A percentile compares a stretch with the other conserved stretches of the same genome.
These are phyloP conservation scores for Hanseniaspora thailandica DNA, from an alignment of 805 yeast genomes.

Conservation along the genomic window DNA sequence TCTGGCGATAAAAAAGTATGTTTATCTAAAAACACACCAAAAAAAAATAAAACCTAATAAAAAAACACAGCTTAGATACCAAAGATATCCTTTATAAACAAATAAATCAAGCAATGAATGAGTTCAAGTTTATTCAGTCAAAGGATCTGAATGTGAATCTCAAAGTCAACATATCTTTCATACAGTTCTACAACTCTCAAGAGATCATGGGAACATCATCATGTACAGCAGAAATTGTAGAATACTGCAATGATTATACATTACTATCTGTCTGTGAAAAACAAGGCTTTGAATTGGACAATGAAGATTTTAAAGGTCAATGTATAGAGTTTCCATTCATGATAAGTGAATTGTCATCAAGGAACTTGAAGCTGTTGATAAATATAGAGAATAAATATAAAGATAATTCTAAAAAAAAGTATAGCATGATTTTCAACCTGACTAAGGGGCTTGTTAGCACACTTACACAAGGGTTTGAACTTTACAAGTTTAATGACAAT, in stretches of 20 bases:
- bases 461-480: neutral
- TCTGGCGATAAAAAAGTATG: neutral
- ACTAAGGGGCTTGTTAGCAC: neutral
- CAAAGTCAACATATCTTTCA: neutral
- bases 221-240: neutral
- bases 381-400: neutral
- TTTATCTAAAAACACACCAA: neutral
- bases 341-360: conserved; percentile 2
- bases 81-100: neutral
- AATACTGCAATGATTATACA: neutral
- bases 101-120: neutral
- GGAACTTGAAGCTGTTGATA: conserved; percentile 3
- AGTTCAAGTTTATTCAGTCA: neutral
- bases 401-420: neutral
- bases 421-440: neutral
- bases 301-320: neutral
- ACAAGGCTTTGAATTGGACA: neutral
- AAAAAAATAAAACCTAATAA: neutral
- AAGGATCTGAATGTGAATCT: neutral
- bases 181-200: neutral
- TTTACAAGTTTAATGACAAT: conserved; percentile 3
- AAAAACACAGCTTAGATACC: neutral
- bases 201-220: neutral
- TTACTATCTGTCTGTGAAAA: neutral
- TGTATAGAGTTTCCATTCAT: conserved; percentile 1